Evolutionary conservation across 192 early-diverging fungal species (phyloP).

Genomic region (Phycomyces nitens): DNA sequence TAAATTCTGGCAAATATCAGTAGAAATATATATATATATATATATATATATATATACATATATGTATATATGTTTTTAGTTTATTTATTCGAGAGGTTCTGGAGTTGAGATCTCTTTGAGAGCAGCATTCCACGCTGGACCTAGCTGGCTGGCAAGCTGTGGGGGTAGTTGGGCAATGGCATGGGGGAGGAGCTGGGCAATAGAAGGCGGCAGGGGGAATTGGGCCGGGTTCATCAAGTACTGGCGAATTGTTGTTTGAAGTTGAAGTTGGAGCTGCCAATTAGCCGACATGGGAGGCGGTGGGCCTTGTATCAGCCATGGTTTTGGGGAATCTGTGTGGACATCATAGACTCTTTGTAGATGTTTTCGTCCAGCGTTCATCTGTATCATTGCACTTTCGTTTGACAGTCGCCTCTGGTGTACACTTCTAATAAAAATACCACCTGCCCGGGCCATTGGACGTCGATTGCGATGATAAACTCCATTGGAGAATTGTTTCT

Average conservation of each 20-base stretch:
- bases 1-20: neutral
- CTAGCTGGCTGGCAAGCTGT: conserved; percentile 12
- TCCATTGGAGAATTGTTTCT: conserved; percentile 67
- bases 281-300: neutral
- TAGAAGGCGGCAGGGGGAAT: conserved; percentile 27
- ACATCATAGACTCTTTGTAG: neutral
- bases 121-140: neutral
- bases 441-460: neutral
- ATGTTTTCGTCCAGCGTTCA: neutral
- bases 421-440: neutral
- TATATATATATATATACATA: no score
- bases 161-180: conserved; percentile 34
- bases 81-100: no score
- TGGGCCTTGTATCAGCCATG: neutral
- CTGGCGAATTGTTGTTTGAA: conserved; percentile 34
- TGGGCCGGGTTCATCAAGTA: conserved; percentile 27
- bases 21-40: neutral
- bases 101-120: neutral
- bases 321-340: neutral
- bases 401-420: conserved; percentile 5
- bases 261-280: conserved; percentile 23
- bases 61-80: no score
- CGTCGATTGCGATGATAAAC: conserved; percentile 61
- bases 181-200: conserved; percentile 28
- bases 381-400: conserved; percentile 3